Base-by-base conservation (phyloP, 2,329 filamentous ascomycete genomes). In the Phaeoacremonium minimum region DNA sequence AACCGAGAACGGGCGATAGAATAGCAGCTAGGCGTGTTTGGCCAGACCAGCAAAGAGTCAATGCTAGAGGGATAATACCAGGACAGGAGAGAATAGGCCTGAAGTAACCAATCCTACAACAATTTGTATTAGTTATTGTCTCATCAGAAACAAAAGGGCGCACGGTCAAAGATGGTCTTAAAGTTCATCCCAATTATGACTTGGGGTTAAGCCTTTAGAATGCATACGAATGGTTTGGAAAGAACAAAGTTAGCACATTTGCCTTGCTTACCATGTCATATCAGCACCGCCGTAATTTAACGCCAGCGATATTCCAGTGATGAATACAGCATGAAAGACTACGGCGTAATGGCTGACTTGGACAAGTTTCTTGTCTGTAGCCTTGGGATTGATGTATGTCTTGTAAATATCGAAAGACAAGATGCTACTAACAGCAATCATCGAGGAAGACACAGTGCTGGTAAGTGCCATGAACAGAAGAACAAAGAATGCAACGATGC, bases 401-500 rank as follows among this genome's bases (percentile, higher is more conserved):
- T 65, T 62, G 50, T 66, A 74, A n/a, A 72, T 46, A 41, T 74
- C 69, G 33, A 69, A 64, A 5, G 66, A 68, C 7, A 73, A 51
- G 30, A 74, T 72, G 38, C 63, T 67, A 52, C 63, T 67, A 15
- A 72, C 69, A 2, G 69, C 69, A 32, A 74, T 73, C 57, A 71
- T 66, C 5, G 61, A 66, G 0, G 69, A 69, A 0, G 67, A 71
- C 0, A 71, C 59, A 0, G 67, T 72, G 35, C 63, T 67, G 1
- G 70, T 74, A 17, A 73, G 46, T 4, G 69, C 67, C 69, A 73
- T 73, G 51, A 73, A 73, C 2, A 72, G 50, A 7, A 73, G 52
- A 1, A 74, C 57, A 13, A 74, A 61, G 32, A 68, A 61, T 3
- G 57, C 67, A 4, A 58, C 54, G 8, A 64, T 64, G 1, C 63